phyloP scores from a whole-genome alignment of 1,139 yeast genomes.

The Candida gigantensis region DNA sequence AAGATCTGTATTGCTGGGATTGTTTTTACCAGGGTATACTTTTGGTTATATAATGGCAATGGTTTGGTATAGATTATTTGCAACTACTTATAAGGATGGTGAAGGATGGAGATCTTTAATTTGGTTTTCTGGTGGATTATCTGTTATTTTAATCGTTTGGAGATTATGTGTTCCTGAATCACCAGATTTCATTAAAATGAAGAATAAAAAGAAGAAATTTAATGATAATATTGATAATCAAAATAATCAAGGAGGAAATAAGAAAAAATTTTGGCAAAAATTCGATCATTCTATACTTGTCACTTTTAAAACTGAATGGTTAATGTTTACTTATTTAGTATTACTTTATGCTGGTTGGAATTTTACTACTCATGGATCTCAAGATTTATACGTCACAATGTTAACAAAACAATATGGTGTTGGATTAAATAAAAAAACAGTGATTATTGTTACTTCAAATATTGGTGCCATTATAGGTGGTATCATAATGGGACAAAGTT shows the following conservation, averaged over 20 bases:
- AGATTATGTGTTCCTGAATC: slow-evolving; percentile 37
- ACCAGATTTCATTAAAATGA: slow-evolving; percentile 23
- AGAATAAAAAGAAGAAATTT: slow-evolving; percentile 18
- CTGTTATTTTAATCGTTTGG: slow-evolving; percentile 35
- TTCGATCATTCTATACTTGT: slow-evolving; percentile 19
- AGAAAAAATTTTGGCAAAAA: slow-evolving; percentile 10
- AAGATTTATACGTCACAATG: slow-evolving; percentile 54
- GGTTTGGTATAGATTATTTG: slow-evolving; percentile 49
- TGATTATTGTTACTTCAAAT: slow-evolving; percentile 48
- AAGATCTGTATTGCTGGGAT: slow-evolving; percentile 38
- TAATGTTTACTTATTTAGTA: slow-evolving; percentile 44
- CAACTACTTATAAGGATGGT: slow-evolving; percentile 53
- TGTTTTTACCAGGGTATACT: slow-evolving; percentile 42
- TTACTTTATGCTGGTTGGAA: slow-evolving; percentile 51
- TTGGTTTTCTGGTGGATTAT: slow-evolving; percentile 74
- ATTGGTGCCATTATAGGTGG: slow-evolving; percentile 57
- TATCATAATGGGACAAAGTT: slow-evolving; percentile 43
- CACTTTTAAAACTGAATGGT: slow-evolving; percentile 41
- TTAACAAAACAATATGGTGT: slow-evolving; percentile 40
- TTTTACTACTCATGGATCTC: slow-evolving; percentile 57
- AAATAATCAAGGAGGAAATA: background rate
- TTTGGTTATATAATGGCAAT: slow-evolving; percentile 41
- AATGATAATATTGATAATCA: slow-evolving; percentile 5
- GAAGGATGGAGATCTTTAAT: slow-evolving; percentile 73
- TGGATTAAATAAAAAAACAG: slow-evolving; percentile 38